Evolutionary conservation across 371 early-diverging fungal species (phyloP).

Genomic region (Parasitella parasitica): DNA sequence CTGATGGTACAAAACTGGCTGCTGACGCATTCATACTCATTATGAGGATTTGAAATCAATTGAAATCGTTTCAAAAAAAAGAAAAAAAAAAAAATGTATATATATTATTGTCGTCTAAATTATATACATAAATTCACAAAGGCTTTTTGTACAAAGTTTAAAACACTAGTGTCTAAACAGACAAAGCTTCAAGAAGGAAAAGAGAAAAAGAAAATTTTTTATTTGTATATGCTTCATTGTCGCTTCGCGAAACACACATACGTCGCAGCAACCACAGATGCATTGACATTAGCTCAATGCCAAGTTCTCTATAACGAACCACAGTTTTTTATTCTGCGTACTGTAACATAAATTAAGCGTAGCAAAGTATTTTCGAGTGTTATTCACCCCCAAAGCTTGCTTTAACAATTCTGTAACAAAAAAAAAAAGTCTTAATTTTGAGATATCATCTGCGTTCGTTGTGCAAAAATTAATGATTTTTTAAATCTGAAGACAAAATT

Average conservation of each 20-base stretch:
- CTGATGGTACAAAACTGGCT: constrained; percentile 22
- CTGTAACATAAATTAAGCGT: too few species aligned
- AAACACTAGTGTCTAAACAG: not conserved
- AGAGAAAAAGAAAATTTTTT: not conserved
- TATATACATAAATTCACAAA: not conserved
- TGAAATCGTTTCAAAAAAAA: not conserved
- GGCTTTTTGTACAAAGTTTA: not conserved
- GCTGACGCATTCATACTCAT: constrained; percentile 24
- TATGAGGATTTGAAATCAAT: not conserved
- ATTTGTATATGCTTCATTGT: not conserved
- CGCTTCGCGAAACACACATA: not conserved
- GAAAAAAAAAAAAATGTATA: not conserved
- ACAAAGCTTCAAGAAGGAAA: not conserved
- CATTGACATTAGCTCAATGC: too few species aligned
- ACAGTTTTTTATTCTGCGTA: too few species aligned
- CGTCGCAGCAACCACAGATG: not conserved
- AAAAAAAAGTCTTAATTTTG: too few species aligned
- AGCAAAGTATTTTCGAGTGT: too few species aligned
- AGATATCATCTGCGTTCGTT: too few species aligned
- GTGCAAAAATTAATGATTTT: too few species aligned
- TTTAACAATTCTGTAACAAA: too few species aligned
- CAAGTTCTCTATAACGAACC: too few species aligned
- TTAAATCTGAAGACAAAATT: too few species aligned
- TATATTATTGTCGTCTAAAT: not conserved
- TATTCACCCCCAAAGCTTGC: too few species aligned